Evolutionary conservation across 2,329 filamentous ascomycete species (phyloP).

Genomic region (Pseudocercospora macadamiae): DNA sequence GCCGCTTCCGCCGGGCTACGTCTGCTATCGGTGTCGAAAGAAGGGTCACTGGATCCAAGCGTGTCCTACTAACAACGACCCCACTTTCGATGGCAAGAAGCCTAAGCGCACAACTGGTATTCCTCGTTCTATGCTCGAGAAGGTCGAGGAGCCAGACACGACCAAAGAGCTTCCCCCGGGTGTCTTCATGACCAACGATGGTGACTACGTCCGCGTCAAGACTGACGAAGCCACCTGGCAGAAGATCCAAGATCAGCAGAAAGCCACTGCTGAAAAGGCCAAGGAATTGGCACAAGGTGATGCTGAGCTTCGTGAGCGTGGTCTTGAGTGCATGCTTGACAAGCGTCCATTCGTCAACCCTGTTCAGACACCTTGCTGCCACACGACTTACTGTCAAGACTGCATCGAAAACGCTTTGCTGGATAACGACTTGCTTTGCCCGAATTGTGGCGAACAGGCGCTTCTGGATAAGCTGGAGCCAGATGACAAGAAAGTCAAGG

Average conservation of each 20-base stretch:
- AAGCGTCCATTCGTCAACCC: slow-evolving; percentile 98
- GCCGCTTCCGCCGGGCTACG: slow-evolving; percentile 88
- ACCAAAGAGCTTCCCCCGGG: slow-evolving; percentile 74
- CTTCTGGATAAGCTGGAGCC: slow-evolving; percentile 86
- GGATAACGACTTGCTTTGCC: slow-evolving; percentile 96
- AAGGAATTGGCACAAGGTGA: slow-evolving; percentile 77
- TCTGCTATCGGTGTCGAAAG: slow-evolving; percentile 94
- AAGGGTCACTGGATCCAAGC: slow-evolving; percentile 98
- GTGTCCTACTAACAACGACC: slow-evolving; percentile 97
- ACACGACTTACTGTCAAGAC: slow-evolving; percentile 98
- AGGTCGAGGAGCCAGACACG: slow-evolving; percentile 87
- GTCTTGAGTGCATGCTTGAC: slow-evolving; percentile 92
- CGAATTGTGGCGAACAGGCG: slow-evolving; percentile 87
- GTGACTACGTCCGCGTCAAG: slow-evolving; percentile 95
- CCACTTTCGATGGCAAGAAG: slow-evolving; percentile 89
- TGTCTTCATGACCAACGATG: slow-evolving; percentile 96
- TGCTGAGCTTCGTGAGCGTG: slow-evolving; percentile 84
- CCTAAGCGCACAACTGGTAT: slow-evolving; percentile 98
- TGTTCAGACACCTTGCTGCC: slow-evolving; percentile 98
- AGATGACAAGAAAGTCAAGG: slow-evolving; percentile 85
- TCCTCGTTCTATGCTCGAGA: slow-evolving; percentile 91
- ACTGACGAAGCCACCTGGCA: slow-evolving; percentile 97
- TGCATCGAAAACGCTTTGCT: slow-evolving; percentile 99
- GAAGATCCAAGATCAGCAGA: slow-evolving; percentile 92
- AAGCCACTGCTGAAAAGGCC: slow-evolving; percentile 74